phyloP scores from a whole-genome alignment of 306 rosid genomes.

The Senna siamea region DNA sequence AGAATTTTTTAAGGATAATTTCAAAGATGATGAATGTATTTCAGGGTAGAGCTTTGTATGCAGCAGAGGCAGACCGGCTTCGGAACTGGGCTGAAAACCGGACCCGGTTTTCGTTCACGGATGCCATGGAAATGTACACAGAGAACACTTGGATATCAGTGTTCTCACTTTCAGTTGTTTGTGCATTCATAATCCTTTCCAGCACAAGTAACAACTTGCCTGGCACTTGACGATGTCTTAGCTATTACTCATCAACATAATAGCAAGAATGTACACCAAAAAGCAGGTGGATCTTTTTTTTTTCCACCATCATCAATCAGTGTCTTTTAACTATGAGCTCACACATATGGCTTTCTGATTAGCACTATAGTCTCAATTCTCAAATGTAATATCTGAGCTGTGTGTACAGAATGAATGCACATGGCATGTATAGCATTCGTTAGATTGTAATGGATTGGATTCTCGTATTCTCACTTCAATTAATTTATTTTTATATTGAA shows the following conservation, averaged over 20 bases:
- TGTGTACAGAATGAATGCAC: too few species aligned
- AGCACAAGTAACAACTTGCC: slow-evolving; percentile 73
- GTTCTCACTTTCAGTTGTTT: slow-evolving; percentile 90
- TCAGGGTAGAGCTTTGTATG: slow-evolving; percentile 91
- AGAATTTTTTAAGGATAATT: too few species aligned
- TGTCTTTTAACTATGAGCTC: slow-evolving; percentile 22
- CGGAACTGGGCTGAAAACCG: slow-evolving; percentile 98
- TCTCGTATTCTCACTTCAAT: slow-evolving; percentile 17
- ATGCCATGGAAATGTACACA: slow-evolving; percentile 97
- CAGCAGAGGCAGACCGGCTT: slow-evolving; percentile 91
- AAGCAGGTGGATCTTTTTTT: slow-evolving; percentile 46
- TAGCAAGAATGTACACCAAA: slow-evolving; percentile 27
- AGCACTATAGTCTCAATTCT: not conserved
- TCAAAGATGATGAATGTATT: too few species aligned
- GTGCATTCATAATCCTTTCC: slow-evolving; percentile 94
- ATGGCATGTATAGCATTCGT: slow-evolving; percentile 33
- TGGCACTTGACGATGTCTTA: slow-evolving; percentile 55
- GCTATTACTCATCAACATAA: slow-evolving; percentile 30
- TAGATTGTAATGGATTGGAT: slow-evolving; percentile 33
- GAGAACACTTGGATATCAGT: slow-evolving; percentile 95
- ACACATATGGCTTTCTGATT: not conserved
- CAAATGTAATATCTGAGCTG: too few species aligned
- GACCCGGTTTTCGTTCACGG: slow-evolving; percentile 82
- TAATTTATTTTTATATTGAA: slow-evolving; percentile 1
- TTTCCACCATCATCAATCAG: slow-evolving; percentile 42